Percentiles rank a stretch among this genome's conserved stretches.
Evolutionary conservation across 2,329 filamentous ascomycete species (phyloP).

Genomic region (Leptographium lundbergii): DNA sequence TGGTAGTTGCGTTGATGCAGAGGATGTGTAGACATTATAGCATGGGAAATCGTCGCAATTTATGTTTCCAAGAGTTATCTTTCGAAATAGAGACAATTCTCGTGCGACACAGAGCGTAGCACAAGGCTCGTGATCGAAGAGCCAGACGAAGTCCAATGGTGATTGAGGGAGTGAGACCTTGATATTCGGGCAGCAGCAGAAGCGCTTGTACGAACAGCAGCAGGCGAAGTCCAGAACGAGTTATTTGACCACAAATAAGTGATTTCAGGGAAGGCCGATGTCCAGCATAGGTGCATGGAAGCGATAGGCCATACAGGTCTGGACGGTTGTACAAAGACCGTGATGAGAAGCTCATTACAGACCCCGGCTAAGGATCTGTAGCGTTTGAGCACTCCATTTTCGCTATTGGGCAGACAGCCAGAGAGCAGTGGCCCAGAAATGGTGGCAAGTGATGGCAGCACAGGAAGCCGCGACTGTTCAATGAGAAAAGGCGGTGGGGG

Average conservation of each 20-base stretch:
- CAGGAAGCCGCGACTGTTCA: too few species aligned
- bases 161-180: neutral
- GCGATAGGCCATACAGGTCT: constrained; percentile 8
- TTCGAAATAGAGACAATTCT: too few species aligned
- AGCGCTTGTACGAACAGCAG: neutral
- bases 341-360: neutral
- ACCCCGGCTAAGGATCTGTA: too few species aligned
- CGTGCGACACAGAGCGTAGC: neutral
- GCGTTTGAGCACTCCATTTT: too few species aligned
- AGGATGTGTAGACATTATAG: neutral
- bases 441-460: neutral
- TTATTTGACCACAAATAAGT: neutral
- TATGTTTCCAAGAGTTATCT: neutral
- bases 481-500: too few species aligned
- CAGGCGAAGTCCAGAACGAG: neutral
- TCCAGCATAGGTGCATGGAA: constrained; percentile 5
- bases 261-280: neutral
- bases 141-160: neutral
- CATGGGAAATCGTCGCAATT: neutral
- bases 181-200: neutral
- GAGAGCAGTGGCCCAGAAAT: neutral
- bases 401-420: too few species aligned
- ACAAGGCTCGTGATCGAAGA: neutral
- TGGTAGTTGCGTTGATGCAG: neutral
- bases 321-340: neutral